These are phyloP conservation scores for Aspergillus sp. DNA, from an alignment of 2,329 filamentous ascomycete genomes.

Conservation along the genomic window DNA sequence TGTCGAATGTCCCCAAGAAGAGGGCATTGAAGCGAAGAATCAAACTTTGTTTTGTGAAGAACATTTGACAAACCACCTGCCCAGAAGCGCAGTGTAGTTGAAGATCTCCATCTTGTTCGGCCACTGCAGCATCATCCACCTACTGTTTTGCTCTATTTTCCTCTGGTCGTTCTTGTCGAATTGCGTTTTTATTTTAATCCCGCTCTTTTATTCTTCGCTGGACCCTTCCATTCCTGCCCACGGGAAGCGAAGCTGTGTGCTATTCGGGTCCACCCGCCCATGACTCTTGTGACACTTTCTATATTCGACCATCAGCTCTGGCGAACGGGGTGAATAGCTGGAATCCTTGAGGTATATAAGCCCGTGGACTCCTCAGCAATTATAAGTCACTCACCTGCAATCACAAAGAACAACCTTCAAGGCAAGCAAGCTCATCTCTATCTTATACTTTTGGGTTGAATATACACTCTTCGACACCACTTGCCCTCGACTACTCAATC, in stretches of 20 bases:
- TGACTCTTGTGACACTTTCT: slow-evolving; percentile 16
- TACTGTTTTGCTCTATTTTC: background rate
- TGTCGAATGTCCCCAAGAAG: background rate
- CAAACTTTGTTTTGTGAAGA: slow-evolving; percentile 6
- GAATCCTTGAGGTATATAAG: slow-evolving; percentile 14
- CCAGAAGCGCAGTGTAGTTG: slow-evolving; percentile 11
- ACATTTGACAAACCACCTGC: background rate
- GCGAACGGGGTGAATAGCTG: background rate
- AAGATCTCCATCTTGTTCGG: slow-evolving; percentile 20
- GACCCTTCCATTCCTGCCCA: slow-evolving; percentile 10
- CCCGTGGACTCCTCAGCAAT: background rate
- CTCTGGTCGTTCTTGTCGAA: background rate
- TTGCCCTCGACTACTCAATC: background rate
- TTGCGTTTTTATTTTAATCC: slow-evolving; percentile 1
- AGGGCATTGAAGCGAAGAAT: slow-evolving; percentile 1
- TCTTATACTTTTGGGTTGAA: background rate
- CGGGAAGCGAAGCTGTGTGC: slow-evolving; percentile 1
- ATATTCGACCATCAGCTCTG: slow-evolving; percentile 8
- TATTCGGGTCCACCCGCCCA: slow-evolving; percentile 9
- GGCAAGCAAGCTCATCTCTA: background rate
- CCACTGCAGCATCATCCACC: slow-evolving; percentile 6
- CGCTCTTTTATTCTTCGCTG: slow-evolving; percentile 2
- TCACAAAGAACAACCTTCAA: background rate
- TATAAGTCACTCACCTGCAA: slow-evolving; percentile 3
- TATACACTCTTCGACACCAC: background rate